Conservation (phyloP, 2,329 filamentous ascomycete species). For the Hypoxylon rubiginosum region DNA sequence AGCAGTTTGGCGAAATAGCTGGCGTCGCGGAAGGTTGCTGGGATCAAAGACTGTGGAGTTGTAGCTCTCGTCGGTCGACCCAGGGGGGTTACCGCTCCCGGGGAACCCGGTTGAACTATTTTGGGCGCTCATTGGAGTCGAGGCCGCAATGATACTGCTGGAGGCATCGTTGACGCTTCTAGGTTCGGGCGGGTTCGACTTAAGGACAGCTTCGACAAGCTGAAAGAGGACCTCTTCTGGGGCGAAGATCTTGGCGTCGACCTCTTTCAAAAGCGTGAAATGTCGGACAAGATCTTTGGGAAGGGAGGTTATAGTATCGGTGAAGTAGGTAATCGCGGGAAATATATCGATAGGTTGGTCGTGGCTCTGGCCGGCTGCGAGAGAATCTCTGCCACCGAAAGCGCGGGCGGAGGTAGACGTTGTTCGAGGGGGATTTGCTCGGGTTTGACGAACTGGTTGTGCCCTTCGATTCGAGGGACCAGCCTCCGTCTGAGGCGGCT, state of each 20-base stretch:
- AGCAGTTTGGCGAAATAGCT: slow-evolving; percentile 83
- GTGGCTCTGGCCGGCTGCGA: slow-evolving; percentile 59
- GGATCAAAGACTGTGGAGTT: slow-evolving; percentile 64
- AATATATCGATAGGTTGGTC: slow-evolving; percentile 76
- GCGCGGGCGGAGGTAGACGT: slow-evolving; percentile 63
- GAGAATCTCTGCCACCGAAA: slow-evolving; percentile 60
- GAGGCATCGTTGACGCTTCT: slow-evolving; percentile 61
- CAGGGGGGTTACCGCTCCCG: slow-evolving; percentile 54
- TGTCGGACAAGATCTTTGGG: slow-evolving; percentile 96
- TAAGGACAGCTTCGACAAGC: slow-evolving; percentile 76
- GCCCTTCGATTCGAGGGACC: slow-evolving; percentile 67
- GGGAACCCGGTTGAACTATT: slow-evolving; percentile 61
- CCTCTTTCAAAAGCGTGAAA: slow-evolving; percentile 95
- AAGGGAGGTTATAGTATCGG: slow-evolving; percentile 90
- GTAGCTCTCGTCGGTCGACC: slow-evolving; percentile 60
- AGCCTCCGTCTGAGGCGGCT: slow-evolving; percentile 58
- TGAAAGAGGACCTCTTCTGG: slow-evolving; percentile 86
- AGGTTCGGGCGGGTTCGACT: slow-evolving; percentile 62
- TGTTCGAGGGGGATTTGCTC: slow-evolving; percentile 72
- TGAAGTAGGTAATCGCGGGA: slow-evolving; percentile 80
- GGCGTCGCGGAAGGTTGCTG: slow-evolving; percentile 74
- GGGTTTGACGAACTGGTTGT: slow-evolving; percentile 74
- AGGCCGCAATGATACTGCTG: slow-evolving; percentile 58
- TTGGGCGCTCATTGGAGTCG: slow-evolving; percentile 64
- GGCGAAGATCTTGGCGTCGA: slow-evolving; percentile 94